These are phyloP conservation scores for Spatholobus suberectus DNA, from an alignment of 306 rosid species.

Conservation along the genomic window DNA sequence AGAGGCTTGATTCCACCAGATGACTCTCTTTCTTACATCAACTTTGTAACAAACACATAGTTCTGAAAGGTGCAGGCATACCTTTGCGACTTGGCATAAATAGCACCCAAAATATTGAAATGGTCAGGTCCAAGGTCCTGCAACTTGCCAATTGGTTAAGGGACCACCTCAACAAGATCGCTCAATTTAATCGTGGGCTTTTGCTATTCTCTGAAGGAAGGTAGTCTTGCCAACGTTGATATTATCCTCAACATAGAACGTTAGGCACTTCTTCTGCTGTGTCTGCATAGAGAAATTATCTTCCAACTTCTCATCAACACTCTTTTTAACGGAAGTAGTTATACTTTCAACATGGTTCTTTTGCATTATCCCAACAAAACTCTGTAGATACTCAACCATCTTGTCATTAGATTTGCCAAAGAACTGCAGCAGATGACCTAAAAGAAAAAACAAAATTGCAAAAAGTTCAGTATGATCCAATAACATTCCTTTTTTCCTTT, in stretches of 20 bases:
- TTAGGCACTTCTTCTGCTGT: constrained; percentile 69
- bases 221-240: constrained; percentile 96
- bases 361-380: constrained; percentile 95
- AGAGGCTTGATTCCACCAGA: constrained; percentile 96
- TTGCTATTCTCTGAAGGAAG: constrained; percentile 91
- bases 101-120: constrained; percentile 90
- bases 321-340: constrained; percentile 82
- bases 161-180: constrained; percentile 96
- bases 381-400: constrained; percentile 91
- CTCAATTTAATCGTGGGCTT: constrained; percentile 88
- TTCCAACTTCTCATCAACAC: constrained; percentile 86
- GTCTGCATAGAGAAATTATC: constrained; percentile 51
- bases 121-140: constrained; percentile 97
- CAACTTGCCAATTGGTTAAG: constrained; percentile 95
- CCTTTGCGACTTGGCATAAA: constrained; percentile 93
- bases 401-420: constrained; percentile 79
- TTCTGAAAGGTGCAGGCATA: constrained; percentile 99
- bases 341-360: constrained; percentile 95
- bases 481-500: neutral
- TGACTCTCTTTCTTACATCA: constrained; percentile 98
- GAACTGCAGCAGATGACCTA: constrained; percentile 61
- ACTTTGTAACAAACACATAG: constrained; percentile 92
- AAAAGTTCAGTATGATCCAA: constrained; percentile 2
- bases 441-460: constrained; percentile 7
- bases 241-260: constrained; percentile 96